Base-by-base conservation (phyloP, 306 rosid species). In the Quillaja saponaria region DNA sequence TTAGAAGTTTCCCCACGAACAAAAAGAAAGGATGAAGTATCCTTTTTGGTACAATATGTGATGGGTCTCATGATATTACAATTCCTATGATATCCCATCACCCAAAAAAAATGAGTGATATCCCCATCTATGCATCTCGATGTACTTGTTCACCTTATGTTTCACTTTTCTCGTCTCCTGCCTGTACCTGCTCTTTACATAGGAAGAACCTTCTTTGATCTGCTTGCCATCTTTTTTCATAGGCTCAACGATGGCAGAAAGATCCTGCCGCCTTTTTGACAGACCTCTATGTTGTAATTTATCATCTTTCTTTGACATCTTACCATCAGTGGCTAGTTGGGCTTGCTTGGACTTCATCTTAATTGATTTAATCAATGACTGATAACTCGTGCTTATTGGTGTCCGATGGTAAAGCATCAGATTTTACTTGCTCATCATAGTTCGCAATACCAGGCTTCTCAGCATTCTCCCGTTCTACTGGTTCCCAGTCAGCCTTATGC, bases 331-430 rank as follows among this genome's bases (percentile, higher is more conserved):
- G 68, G 76, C 67, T 25, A 71, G 60, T 58, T 80, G 73, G 63
- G 63, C 37, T 70, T 76, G 87, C 73, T 73, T 76, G 20, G 90
- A 68, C 73, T 85, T 87, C 95, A 83, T 83, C 87, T 85, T 83
- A 14, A 90, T 62, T 2, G 94, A 87, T 71, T 71, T 87, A 58
- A 87, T 74, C 63, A 82, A 49, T 2, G 84, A 61, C n/a, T 3
- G 90, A 81, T 39, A 87, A 68, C 55, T 84, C 95, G 19, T 52
- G 52, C 72, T 74, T 76, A 60, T 79, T 79, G 34, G 71, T 83
- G 73, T 74, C 79, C 20, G 80, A 58, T 18, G 60, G 55, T 48
- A 45, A 61, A 60, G 8, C 62, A 47, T 61, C 73, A 3, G 69
- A 63, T 63, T 60, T 81, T 37, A 62, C 69, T 71, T 73, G 71